Evolutionary conservation across 2,329 filamentous ascomycete genomes (phyloP), one percentile per base, ranked within the genome.

Genomic region (Claviceps humidiphila): DNA sequence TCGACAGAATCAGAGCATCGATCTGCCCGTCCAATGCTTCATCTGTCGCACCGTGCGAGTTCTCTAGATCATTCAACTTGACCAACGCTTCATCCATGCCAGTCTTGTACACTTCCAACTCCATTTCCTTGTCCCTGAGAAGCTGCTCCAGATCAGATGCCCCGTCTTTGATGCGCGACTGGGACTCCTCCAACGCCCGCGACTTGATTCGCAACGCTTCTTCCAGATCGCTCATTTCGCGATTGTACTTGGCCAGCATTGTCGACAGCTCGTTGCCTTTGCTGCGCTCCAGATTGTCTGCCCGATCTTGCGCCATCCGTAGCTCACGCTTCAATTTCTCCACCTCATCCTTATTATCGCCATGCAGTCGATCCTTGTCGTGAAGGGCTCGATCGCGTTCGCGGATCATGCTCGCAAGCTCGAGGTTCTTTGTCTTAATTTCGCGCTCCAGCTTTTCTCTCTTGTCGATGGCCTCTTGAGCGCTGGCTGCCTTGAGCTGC

Each of bases 391-490:
- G 82, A 64, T 98, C 93, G 60, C 93, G 80, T 72, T 98, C 93
- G 44, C 93, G 82, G 58, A 98, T 98, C 93, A 98, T 97, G 66
- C 97, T 89, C 37, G 93, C 93, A 56, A 98, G 72, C 68, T 98
- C 93, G n/a, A 98, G 74, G 65, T 98, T 98, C 80, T 98, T 98
- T 34, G 91, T 96, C 79, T 98, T 98, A 66, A 98, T 86, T 71
- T 98, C 93, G 38, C 91, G 85, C 72, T 97, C 89, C 50, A 98
- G 77, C 74, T 94, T 95, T 72, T 98, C 93, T 8, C 91, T 84
- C 60, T 81, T 84, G 53, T 97, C 93, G 57, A 97, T 95, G 1
- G 93, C 93, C 71, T 98, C 93, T 65, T 97, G 91, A 0, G 93
- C 93, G 5, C 90, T 97, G 16, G 91, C 89, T 1, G 93, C 93